Base-by-base conservation (phyloP, 2,329 filamentous ascomycete species). In the Neofusicoccum sp. region DNA sequence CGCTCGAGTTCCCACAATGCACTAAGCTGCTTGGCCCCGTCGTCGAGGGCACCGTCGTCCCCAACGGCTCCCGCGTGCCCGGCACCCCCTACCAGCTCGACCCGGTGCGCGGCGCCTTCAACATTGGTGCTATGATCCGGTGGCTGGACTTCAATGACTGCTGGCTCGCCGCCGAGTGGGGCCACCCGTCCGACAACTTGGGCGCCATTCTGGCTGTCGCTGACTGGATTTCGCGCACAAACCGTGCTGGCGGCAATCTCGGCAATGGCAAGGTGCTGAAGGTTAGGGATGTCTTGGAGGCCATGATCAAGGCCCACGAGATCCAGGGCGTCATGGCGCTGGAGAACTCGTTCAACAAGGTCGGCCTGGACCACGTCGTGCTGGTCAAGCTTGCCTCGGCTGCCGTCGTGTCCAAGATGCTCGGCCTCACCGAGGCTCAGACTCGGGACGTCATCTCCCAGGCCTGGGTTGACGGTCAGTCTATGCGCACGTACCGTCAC, bases 111-210 rank as follows among this genome's bases (percentile, higher is more conserved):
- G 95, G 89, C 65, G 95, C 95, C 65, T 98, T 99, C 86, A 98
- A 98, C 84, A 98, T 99, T 70, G 95, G 95, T 70, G 90, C 95
- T 71, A 96, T 96, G 89, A 96, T 99, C 80, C 86, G 95, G 74
- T 99, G 95, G 95, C 86, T 99, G 71, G 95, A 99, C 82, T 99
- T 98, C 86, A 99, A 99, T 78, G 95, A 99, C 85, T 98, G 95
- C 86, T 99, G 93, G 95, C 84, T 98, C 65, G 95, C 93, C 45
- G 95, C 95, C 61, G 95, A 99, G 81, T 99, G 95, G 95, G 95
- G 95, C 62, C 95, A 99, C 78, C 95, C 95, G 64, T 97, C 93
- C 4, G 95, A 99, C 82, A 99, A 99, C 83, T 79, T 99, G 68
- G 95, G 95, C 65, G 95, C 93, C 71, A 99, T 99, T 74, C 86